A percentile compares a stretch with the other conserved stretches of the same genome.
Conservation (phyloP, 2,329 filamentous ascomycete genomes). For the Claviceps quebecensis region DNA sequence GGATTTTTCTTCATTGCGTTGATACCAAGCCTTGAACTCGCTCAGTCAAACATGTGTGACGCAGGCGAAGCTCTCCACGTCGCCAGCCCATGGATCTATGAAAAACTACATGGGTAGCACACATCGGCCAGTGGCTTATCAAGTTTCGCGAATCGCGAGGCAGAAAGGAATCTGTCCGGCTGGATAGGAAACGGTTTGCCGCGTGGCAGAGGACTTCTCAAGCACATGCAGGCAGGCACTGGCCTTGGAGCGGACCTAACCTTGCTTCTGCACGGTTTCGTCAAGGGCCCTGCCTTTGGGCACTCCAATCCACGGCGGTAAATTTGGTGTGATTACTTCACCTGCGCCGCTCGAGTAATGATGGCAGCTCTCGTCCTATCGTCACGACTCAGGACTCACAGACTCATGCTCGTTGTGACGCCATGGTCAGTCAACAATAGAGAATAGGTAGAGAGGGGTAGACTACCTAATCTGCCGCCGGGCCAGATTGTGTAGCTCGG, state of each 20-base stretch:
- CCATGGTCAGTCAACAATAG: constrained; percentile 6
- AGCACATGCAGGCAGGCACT: not conserved
- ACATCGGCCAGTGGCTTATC: not conserved
- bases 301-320: not conserved
- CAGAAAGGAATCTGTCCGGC: not conserved
- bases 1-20: not conserved
- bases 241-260: not conserved
- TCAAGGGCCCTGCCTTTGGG: constrained; percentile 5
- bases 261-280: constrained; percentile 9
- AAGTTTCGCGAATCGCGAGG: too few species aligned
- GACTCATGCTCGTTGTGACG: constrained; percentile 7
- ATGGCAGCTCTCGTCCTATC: not conserved
- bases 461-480: not conserved
- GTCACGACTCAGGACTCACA: not conserved
- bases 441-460: not conserved
- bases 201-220: not conserved
- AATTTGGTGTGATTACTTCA: constrained; percentile 2
- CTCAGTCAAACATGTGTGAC: not conserved
- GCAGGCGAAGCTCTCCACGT: not conserved
- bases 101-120: not conserved
- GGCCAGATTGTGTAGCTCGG: not conserved
- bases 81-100: not conserved
- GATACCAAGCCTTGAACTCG: not conserved
- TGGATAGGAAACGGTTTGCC: not conserved
- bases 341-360: not conserved